Conservation (phyloP, 139 green algal genomes). For the Coccomyxa sp. region DNA sequence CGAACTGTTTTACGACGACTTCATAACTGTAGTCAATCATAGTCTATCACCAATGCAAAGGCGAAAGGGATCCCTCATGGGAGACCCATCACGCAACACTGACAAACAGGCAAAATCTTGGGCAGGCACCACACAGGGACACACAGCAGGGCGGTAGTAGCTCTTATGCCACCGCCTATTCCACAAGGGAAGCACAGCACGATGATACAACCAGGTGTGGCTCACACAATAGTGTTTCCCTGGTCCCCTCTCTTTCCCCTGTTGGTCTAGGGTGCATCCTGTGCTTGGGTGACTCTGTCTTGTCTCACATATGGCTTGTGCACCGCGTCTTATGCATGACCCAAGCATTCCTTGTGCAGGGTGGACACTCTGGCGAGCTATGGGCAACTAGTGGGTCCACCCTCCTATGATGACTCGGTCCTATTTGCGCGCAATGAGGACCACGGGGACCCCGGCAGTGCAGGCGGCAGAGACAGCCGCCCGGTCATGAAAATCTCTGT, state of each 20-base stretch:
- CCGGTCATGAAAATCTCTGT: slow-evolving; percentile 43
- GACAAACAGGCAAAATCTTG: neutral
- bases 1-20: neutral
- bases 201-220: neutral
- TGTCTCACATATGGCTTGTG: neutral
- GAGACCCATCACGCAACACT: neutral
- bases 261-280: neutral
- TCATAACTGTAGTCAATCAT: neutral
- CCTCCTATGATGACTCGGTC: slow-evolving; percentile 43
- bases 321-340: neutral
- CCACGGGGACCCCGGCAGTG: neutral
- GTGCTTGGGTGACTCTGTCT: neutral
- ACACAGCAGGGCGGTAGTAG: neutral
- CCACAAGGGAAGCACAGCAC: neutral
- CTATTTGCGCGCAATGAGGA: slow-evolving; percentile 26
- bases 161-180: neutral
- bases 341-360: neutral
- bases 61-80: neutral
- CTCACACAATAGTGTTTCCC: neutral
- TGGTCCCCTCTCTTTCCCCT: neutral
- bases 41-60: neutral
- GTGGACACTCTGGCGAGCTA: slow-evolving; percentile 38
- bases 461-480: neutral
- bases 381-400: slow-evolving; percentile 39
- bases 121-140: neutral